Conservation (phyloP, 2,329 filamentous ascomycete species). For the Helotiales sp. region DNA sequence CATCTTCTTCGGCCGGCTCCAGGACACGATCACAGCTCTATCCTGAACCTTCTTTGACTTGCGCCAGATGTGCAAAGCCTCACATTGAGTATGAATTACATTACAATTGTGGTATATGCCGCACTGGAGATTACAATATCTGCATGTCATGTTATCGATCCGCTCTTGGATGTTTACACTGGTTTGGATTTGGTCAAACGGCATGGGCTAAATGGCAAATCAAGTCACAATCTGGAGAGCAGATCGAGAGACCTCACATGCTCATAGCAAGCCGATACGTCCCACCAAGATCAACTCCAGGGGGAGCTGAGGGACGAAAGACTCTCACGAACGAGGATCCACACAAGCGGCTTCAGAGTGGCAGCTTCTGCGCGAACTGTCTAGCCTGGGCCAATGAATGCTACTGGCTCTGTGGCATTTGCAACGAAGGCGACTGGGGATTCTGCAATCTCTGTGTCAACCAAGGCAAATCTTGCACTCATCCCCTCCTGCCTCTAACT, state of each 20-base stretch:
- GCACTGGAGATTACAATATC: slow-evolving; percentile 74
- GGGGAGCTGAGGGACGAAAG: slow-evolving; percentile 59
- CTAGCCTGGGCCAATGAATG: slow-evolving; percentile 76
- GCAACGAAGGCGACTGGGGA: slow-evolving; percentile 94
- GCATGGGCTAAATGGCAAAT: slow-evolving; percentile 72
- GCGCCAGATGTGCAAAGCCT: slow-evolving; percentile 69
- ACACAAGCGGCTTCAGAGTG: slow-evolving; percentile 69
- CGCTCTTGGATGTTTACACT: slow-evolving; percentile 79
- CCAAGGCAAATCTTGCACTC: slow-evolving; percentile 78
- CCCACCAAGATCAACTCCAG: slow-evolving; percentile 54
- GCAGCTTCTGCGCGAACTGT: slow-evolving; percentile 84
- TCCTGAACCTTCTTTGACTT: slow-evolving; percentile 74
- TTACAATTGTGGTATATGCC: slow-evolving; percentile 78
- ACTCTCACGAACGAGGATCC: slow-evolving; percentile 72
- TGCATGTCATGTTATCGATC: slow-evolving; percentile 81
- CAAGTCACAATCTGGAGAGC: slow-evolving; percentile 44
- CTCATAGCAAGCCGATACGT: slow-evolving; percentile 62
- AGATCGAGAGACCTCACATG: slow-evolving; percentile 58
- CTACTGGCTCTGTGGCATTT: slow-evolving; percentile 87
- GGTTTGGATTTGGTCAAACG: slow-evolving; percentile 83
- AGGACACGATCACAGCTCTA: slow-evolving; percentile 53
- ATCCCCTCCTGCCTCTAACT: slow-evolving; percentile 77
- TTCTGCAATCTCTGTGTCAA: slow-evolving; percentile 91
- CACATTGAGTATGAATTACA: slow-evolving; percentile 87
- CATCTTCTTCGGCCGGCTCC: slow-evolving; percentile 41